Conservation (phyloP, 139 green algal species). For the Helicosporidium sp. region DNA sequence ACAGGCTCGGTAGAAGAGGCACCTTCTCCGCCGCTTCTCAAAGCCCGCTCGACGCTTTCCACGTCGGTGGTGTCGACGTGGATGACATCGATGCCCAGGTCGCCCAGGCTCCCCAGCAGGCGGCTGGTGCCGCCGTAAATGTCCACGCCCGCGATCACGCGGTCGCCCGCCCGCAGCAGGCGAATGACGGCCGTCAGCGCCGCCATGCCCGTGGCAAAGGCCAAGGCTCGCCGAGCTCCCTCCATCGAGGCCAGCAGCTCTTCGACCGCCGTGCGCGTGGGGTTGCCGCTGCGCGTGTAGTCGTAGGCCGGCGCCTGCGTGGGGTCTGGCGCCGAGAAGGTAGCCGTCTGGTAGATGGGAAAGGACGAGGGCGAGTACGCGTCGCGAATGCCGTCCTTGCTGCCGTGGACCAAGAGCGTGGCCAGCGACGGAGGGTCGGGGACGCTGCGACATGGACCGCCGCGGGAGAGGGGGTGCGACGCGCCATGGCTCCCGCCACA, state of each 20-base stretch:
- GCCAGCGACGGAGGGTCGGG: too few species aligned
- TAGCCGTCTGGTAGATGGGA: conserved; percentile 93
- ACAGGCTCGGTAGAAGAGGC: too few species aligned
- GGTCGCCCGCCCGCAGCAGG: conserved; percentile 32
- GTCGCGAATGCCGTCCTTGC: conserved; percentile 28
- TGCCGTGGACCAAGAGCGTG: conserved; percentile 25
- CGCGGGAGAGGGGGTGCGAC: too few species aligned
- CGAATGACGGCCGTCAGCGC: conserved; percentile 44
- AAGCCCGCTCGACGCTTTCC: conserved; percentile 20
- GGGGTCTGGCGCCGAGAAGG: conserved; percentile 50
- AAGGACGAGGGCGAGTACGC: conserved; percentile 55
- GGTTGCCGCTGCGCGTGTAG: conserved; percentile 93
- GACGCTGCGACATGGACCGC: too few species aligned
- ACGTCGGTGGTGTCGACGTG: conserved; percentile 85
- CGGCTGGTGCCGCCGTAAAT: conserved; percentile 87
- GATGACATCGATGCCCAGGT: conserved; percentile 48
- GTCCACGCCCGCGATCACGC: conserved; percentile 82
- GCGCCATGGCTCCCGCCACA: too few species aligned
- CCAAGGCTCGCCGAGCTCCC: conserved; percentile 42
- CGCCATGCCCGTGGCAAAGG: conserved; percentile 87
- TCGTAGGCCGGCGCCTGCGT: conserved; percentile 75
- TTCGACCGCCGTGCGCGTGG: conserved; percentile 57
- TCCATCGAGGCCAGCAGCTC: conserved; percentile 70
- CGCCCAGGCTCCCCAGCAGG: conserved; percentile 47
- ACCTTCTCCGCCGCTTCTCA: too few species aligned